These are phyloP conservation scores for Phytophthora meadii DNA, from an alignment of 352 stramenopile genomes.

Conservation along the genomic window DNA sequence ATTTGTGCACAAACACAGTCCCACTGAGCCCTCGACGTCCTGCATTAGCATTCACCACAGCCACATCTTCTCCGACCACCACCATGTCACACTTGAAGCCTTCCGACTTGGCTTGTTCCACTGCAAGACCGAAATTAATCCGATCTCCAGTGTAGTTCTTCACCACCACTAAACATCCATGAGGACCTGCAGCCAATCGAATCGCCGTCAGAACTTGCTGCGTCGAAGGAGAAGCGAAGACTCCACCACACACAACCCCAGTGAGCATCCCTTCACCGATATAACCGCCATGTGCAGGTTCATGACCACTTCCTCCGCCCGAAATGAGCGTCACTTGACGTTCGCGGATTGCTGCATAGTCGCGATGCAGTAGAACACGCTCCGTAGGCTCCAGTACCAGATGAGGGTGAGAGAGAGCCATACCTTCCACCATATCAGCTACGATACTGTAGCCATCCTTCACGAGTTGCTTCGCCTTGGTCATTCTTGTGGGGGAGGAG, in stretches of 20 bases:
- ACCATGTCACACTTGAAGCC: slow-evolving; percentile 94
- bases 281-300: slow-evolving; percentile 97
- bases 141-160: slow-evolving; percentile 99
- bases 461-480: slow-evolving; percentile 65
- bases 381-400: slow-evolving; percentile 67
- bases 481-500: slow-evolving; percentile 18
- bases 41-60: slow-evolving; percentile 93
- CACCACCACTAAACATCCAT: slow-evolving; percentile 96
- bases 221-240: slow-evolving; percentile 96
- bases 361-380: slow-evolving; percentile 76
- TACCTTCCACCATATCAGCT: slow-evolving; percentile 80
- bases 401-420: slow-evolving; percentile 70
- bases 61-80: slow-evolving; percentile 95
- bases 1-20: slow-evolving; percentile 97
- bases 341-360: slow-evolving; percentile 68
- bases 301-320: slow-evolving; percentile 89
- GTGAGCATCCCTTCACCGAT: slow-evolving; percentile 97
- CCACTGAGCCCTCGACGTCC: slow-evolving; percentile 96
- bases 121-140: slow-evolving; percentile 98
- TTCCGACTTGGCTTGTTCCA: slow-evolving; percentile 95
- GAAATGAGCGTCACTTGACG: slow-evolving; percentile 83
- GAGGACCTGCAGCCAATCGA: slow-evolving; percentile 74
- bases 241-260: slow-evolving; percentile 95
- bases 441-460: slow-evolving; percentile 59
- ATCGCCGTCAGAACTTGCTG: slow-evolving; percentile 96